Conservation (phyloP, 2,329 filamentous ascomycete species). For the Lachnellula occidentalis region DNA sequence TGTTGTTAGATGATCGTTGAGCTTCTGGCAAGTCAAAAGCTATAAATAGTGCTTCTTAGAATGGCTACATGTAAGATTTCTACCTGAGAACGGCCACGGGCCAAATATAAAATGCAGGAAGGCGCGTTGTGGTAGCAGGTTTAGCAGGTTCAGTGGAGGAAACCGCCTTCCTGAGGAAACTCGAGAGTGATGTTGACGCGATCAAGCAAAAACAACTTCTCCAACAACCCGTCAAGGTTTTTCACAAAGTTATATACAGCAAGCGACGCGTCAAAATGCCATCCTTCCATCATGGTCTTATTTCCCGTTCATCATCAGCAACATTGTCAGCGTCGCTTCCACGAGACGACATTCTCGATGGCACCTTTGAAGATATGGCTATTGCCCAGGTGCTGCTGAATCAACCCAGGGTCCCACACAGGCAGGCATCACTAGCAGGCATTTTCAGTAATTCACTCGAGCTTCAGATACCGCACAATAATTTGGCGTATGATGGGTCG, state of each 20-base stretch:
- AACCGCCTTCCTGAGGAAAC: not conserved
- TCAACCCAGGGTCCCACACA: slow-evolving; percentile 16
- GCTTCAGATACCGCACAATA: not conserved
- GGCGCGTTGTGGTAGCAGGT: not conserved
- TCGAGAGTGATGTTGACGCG: not conserved
- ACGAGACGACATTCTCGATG: slow-evolving; percentile 1
- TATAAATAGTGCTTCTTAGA: no score
- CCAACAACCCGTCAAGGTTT: not conserved
- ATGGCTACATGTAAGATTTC: not conserved
- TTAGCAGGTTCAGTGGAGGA: not conserved
- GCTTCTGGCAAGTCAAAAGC: not conserved
- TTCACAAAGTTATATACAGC: not conserved
- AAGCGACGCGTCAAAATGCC: slow-evolving; percentile 25
- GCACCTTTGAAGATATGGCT: slow-evolving; percentile 18
- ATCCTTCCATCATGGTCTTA: slow-evolving; percentile 28
- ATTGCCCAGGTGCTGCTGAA: slow-evolving; percentile 24
- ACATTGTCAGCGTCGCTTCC: slow-evolving; percentile 19
- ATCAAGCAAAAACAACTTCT: not conserved
- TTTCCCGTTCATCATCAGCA: slow-evolving; percentile 24
- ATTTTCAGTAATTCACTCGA: slow-evolving; percentile 2
- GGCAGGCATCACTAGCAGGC: slow-evolving; percentile 15
- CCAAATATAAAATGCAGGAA: not conserved
- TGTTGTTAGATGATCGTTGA: not conserved
- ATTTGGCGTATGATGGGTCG: not conserved
- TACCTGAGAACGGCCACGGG: not conserved